Conservation (phyloP, 805 yeast genomes). For the Henningerozyma blattae region DNA sequence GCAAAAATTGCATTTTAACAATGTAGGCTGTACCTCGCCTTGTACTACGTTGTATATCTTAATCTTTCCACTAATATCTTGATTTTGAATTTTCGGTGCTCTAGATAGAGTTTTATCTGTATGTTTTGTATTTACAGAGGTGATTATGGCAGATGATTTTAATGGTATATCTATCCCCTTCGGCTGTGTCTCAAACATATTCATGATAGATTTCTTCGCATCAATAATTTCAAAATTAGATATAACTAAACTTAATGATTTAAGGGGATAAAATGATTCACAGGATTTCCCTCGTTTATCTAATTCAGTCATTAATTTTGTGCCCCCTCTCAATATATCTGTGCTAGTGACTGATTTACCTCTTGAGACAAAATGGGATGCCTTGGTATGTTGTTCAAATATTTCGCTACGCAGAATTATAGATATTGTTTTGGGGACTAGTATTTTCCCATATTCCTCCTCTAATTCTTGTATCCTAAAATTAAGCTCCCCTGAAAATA, state of each 20-base stretch:
- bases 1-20: conserved; percentile 9
- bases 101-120: neutral
- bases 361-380: conserved; percentile 8
- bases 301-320: conserved; percentile 32
- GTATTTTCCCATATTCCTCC: conserved; percentile 33
- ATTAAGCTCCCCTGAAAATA: conserved; percentile 68
- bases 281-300: conserved; percentile 15
- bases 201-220: conserved; percentile 20
- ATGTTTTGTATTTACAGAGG: neutral
- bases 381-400: conserved; percentile 12
- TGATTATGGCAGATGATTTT: neutral
- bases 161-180: conserved; percentile 1
- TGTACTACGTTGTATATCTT: too few relatives aligned
- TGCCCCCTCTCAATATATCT: conserved; percentile 23
- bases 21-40: too few relatives aligned
- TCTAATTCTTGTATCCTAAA: conserved; percentile 64
- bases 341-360: conserved; percentile 10
- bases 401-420: conserved; percentile 25
- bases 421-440: conserved; percentile 38
- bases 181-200: conserved; percentile 22
- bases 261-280: conserved; percentile 34
- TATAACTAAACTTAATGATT: conserved; percentile 38
- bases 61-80: neutral
- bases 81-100: neutral
- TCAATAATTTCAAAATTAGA: conserved; percentile 40